Base-by-base conservation (phyloP, 768 basidiomycete species). In the Pisolithus orientalis region DNA sequence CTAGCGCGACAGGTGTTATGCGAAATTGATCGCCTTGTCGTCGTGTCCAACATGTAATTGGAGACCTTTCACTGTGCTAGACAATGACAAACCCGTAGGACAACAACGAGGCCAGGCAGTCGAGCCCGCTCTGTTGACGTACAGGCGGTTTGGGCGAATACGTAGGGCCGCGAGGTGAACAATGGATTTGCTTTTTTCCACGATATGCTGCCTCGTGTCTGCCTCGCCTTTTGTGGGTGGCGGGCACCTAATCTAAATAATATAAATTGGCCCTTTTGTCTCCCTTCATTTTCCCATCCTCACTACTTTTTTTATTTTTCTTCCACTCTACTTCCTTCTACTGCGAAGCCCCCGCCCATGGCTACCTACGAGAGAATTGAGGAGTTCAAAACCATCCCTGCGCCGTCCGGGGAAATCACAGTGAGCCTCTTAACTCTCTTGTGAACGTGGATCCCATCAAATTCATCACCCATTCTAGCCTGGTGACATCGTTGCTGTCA, bases 401-500 rank as follows among this genome's bases (percentile, higher is more conserved):
- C 49, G 25, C 39, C 65, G 25, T 39, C 65, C 43, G 65, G 75
- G 5, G 74, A 75, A 6, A 76, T 76, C 47, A 60, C 63, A 2
- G 69, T 72, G 49, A 29, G 66, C 27, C 1, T 44, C 3, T 39
- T 49, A 21, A 40, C 8, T 43, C 38, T 47, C 54, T 27, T 16
- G 10, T 45, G 45, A 39, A 16, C 34, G 34, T 47, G 39, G 43
- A 47, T 47, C 11, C 50, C 43, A 40, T 46, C 32, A 29, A 34
- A 34, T 34, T 34, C 34, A 34, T 11, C 34, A 34, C 34, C 34
- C 34, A 13, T 34, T 43, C 24, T 52, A 89, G 85, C 80, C 87
- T 50, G 90, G 89, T 55, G 90, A 92, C 66, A 76, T 90, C 63
- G 89, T 92, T 68, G 76, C 85, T 51, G 84, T 91, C 62, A 77